Percentiles rank a stretch among this genome's conserved stretches.
These are phyloP conservation scores for Chiua virens DNA, from an alignment of 768 basidiomycete species.

Conservation along the genomic window DNA sequence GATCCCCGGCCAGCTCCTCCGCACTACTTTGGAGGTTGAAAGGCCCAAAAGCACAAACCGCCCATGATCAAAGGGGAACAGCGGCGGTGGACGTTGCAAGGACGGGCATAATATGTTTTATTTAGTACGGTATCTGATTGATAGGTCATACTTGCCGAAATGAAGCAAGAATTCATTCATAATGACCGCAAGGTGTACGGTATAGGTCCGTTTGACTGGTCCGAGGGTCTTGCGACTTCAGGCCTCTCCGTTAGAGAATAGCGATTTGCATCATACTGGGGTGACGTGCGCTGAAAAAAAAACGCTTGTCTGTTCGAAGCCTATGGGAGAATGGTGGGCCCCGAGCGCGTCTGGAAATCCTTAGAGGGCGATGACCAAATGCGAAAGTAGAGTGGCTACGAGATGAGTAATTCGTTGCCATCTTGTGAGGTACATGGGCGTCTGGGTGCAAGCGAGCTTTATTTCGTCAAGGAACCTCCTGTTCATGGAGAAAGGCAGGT, in stretches of 20 bases:
- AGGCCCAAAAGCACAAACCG: too few species aligned
- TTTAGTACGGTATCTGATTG: background rate
- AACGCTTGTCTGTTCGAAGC: too few species aligned
- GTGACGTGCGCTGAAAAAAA: too few species aligned
- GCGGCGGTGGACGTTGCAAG: background rate
- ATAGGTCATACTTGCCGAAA: constrained; percentile 4
- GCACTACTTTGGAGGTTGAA: too few species aligned
- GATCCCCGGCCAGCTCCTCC: too few species aligned
- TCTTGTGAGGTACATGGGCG: constrained; percentile 24
- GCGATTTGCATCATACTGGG: too few species aligned
- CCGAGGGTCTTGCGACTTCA: background rate
- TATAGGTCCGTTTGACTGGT: background rate
- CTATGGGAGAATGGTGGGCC: too few species aligned
- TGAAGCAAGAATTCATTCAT: constrained; percentile 9
- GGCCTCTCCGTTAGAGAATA: too few species aligned
- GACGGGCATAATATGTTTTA: background rate
- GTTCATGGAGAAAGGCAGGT: constrained; percentile 12
- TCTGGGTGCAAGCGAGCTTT: constrained; percentile 13
- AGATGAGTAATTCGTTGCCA: constrained; percentile 29
- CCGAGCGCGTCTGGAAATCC: too few species aligned
- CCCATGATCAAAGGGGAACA: background rate
- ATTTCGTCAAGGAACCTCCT: constrained; percentile 24
- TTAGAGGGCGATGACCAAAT: background rate
- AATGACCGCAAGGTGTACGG: background rate
- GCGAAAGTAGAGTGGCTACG: constrained; percentile 11